Evolutionary conservation across 495 filamentous ascomycete species (phyloP).

Genomic region (Hyaloscypha bicolor): DNA sequence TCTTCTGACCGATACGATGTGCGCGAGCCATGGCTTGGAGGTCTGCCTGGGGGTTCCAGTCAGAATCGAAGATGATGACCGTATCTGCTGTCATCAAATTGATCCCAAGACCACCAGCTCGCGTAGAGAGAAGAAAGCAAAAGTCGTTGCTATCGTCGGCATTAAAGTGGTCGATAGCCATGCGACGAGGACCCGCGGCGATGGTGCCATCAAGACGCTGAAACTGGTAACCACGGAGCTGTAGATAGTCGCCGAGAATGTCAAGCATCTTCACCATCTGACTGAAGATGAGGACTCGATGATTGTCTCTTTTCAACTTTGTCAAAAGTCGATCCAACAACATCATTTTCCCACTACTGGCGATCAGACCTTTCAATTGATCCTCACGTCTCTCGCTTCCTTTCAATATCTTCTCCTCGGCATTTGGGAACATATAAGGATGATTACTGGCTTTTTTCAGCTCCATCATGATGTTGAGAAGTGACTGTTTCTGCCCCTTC

Average conservation of each 20-base stretch:
- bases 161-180: conserved; percentile 98
- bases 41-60: conserved; percentile 99
- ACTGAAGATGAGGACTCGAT: conserved; percentile 96
- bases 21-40: conserved; percentile 98
- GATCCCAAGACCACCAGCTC: conserved; percentile 95
- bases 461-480: conserved; percentile 99
- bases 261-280: conserved; percentile 99
- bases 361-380: conserved; percentile 84
- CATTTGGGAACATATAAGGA: conserved; percentile 94
- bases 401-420: conserved; percentile 82
- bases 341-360: conserved; percentile 99
- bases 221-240: conserved; percentile 84
- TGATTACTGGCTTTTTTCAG: conserved; percentile 99
- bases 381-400: conserved; percentile 81
- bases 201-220: conserved; percentile 96
- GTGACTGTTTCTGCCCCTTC: conserved; percentile 85
- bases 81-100: conserved; percentile 99
- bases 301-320: conserved; percentile 87
- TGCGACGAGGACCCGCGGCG: conserved; percentile 75
- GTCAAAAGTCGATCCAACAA: conserved; percentile 89
- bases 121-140: conserved; percentile 92
- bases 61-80: conserved; percentile 96
- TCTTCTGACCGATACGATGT: conserved; percentile 96
- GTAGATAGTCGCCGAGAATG: conserved; percentile 90
- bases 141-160: conserved; percentile 92